Evolutionary conservation across 2,329 filamentous ascomycete genomes (phyloP).

Genomic region (Dothiorella sarmentorum): DNA sequence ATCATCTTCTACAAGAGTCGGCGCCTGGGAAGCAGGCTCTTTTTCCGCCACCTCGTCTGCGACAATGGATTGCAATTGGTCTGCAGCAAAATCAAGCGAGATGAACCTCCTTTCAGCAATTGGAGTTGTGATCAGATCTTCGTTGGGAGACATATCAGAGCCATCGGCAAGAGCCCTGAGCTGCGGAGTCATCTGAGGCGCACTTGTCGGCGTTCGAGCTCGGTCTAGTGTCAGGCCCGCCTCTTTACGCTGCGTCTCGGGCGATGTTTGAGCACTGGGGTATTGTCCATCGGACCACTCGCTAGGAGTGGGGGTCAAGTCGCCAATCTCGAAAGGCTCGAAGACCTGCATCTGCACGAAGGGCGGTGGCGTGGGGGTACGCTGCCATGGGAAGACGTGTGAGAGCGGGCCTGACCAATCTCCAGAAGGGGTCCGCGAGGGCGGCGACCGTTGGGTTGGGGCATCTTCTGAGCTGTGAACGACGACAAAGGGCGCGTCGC

Average conservation of each 20-base stretch:
- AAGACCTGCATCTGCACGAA: slow-evolving; percentile 15
- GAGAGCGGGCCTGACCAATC: not conserved
- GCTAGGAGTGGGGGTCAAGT: slow-evolving; percentile 9
- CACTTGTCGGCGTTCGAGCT: not conserved
- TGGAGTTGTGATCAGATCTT: not conserved
- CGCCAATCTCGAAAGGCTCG: slow-evolving; percentile 16
- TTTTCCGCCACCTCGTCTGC: not conserved
- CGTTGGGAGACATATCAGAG: not conserved
- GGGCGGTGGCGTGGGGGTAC: not conserved
- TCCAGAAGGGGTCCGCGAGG: not conserved
- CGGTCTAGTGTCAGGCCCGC: not conserved
- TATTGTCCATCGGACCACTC: slow-evolving; percentile 10
- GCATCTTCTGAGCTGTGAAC: not conserved
- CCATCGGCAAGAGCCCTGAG: not conserved
- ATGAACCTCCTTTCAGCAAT: not conserved
- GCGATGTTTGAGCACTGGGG: slow-evolving; percentile 1
- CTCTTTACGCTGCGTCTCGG: not conserved
- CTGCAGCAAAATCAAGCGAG: not conserved
- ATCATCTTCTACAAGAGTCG: slow-evolving; percentile 6
- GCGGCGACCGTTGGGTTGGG: not conserved
- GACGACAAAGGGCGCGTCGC: not conserved
- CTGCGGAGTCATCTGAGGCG: not conserved
- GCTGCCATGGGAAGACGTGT: slow-evolving; percentile 17
- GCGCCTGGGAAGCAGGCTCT: not conserved
- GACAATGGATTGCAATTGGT: not conserved